These are phyloP conservation scores for Isabelozyma pseudorhagii DNA, from an alignment of 805 yeast genomes.

Conservation along the genomic window DNA sequence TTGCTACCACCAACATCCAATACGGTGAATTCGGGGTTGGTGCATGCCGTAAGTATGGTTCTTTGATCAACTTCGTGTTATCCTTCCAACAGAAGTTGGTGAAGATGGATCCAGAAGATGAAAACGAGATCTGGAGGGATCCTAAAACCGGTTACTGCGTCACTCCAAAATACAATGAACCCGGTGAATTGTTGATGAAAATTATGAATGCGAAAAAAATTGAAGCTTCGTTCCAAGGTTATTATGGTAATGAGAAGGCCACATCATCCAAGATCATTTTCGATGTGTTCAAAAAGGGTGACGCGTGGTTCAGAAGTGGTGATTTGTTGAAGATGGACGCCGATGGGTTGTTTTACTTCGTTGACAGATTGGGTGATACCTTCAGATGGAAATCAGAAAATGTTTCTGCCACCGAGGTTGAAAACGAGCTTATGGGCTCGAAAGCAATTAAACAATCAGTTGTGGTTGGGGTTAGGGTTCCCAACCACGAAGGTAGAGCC, in stretches of 20 bases:
- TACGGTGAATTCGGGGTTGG: constrained; percentile 79
- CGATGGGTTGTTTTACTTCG: constrained; percentile 72
- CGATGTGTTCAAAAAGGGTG: constrained; percentile 79
- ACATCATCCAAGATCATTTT: constrained; percentile 71
- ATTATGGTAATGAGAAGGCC: constrained; percentile 74
- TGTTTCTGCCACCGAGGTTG: constrained; percentile 91
- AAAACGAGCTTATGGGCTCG: constrained; percentile 59
- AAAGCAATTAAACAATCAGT: constrained; percentile 59
- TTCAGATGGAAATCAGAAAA: constrained; percentile 97
- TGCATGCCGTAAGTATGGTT: constrained; percentile 80
- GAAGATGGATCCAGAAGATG: constrained; percentile 78
- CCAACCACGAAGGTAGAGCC: constrained; percentile 90
- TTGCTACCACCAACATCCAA: constrained; percentile 81
- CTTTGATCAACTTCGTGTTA: constrained; percentile 49
- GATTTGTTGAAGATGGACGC: constrained; percentile 72
- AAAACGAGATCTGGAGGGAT: constrained; percentile 66
- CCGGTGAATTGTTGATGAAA: constrained; percentile 85
- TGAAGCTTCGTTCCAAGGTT: constrained; percentile 85
- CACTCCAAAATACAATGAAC: constrained; percentile 54
- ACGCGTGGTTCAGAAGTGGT: constrained; percentile 88
- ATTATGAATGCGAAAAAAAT: constrained; percentile 61
- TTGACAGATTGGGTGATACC: constrained; percentile 92
- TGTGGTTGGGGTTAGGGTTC: constrained; percentile 84
- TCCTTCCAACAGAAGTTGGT: constrained; percentile 58
- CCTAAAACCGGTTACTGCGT: constrained; percentile 60